phyloP scores from a whole-genome alignment of 176 grass and related monocot species.

The Dactylis glomerata region DNA sequence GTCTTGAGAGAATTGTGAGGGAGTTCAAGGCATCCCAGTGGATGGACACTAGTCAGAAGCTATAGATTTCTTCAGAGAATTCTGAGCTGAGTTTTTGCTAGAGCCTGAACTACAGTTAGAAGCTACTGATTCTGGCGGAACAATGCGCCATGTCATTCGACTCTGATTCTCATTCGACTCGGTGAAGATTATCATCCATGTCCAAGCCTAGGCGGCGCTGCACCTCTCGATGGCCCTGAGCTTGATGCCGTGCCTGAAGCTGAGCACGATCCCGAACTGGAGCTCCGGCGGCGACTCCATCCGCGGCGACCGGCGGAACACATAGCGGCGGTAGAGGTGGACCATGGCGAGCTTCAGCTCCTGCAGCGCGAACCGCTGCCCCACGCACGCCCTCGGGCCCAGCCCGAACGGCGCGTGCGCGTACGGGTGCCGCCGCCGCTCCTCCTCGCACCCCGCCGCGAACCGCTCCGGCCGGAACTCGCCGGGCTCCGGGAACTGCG shows the following conservation, averaged over 20 bases:
- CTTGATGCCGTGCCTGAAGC: constrained; percentile 60
- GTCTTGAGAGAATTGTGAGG: not conserved
- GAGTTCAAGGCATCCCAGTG: not conserved
- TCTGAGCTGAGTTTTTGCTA: not conserved
- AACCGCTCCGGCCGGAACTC: constrained; percentile 67
- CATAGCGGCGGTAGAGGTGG: constrained; percentile 55
- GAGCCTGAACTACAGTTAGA: not conserved
- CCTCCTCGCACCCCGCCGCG: constrained; percentile 53
- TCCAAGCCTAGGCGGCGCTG: not conserved
- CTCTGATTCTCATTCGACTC: too few relatives aligned
- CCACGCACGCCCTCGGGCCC: constrained; percentile 74
- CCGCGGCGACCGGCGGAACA: constrained; percentile 60
- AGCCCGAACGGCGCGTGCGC: constrained; percentile 86
- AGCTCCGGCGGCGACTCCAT: constrained; percentile 78
- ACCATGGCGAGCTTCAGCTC: constrained; percentile 77
- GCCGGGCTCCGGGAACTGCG: constrained; percentile 58
- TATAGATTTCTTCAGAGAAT: not conserved
- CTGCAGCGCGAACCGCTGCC: constrained; percentile 77
- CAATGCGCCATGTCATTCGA: not conserved
- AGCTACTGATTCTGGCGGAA: not conserved
- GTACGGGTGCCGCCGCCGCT: constrained; percentile 59
- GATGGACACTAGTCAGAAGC: not conserved
- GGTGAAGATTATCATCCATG: not conserved
- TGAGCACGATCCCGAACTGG: constrained; percentile 77
- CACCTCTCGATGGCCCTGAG: constrained; percentile 42